Base-by-base conservation (phyloP, 2,329 filamentous ascomycete genomes). In the Gaeumannomyces tritici region DNA sequence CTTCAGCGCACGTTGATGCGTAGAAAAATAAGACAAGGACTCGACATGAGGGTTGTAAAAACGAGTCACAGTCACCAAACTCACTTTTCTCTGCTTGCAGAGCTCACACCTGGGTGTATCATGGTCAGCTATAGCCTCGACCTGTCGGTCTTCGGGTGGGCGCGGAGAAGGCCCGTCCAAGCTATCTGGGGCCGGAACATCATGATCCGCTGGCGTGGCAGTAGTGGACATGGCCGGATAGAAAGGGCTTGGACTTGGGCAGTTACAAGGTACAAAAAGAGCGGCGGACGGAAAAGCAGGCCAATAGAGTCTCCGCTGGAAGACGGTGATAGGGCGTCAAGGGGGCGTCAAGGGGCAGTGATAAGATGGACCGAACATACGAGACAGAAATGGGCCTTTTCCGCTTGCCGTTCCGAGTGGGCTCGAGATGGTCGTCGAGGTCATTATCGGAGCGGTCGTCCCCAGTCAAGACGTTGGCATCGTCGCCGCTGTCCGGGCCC, bases 71-170 rank as follows among this genome's bases (percentile, higher is more conserved):
- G 29, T 9, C 51, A 21, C 4, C 64, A 51, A 54, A 69, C 73
- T 62, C 75, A 91, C 89, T 80, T 93, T 93, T 77, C 90, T 80
- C 73, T 89, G 86, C 75, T 93, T 92, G 78, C 89, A 91, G 61
- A 89, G 80, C 75, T 93, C 90, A 71, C 90, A 88, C 70, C 86
- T 88, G 73, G 70, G 69, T 58, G 73, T 66, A 13, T 63, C 42
- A 61, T 65, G 64, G 69, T 80, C 73, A 66, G 71, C 67, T 61
- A 62, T 61, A 35, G 67, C 67, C 51, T 67, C 64, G 57, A 68
- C 65, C 60, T 64, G 63, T 51, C 21, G 42, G 57, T 62, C 62
- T 61, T 59, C 68, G 64, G 33, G 63, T 66, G n/a, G 66, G 27
- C 24, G 63, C 31, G 29, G 62, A 24, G 60, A 57, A 9, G 62